These are phyloP conservation scores for Phytopythium cucurbitacearum DNA, from an alignment of 352 stramenopile species.

Conservation along the genomic window DNA sequence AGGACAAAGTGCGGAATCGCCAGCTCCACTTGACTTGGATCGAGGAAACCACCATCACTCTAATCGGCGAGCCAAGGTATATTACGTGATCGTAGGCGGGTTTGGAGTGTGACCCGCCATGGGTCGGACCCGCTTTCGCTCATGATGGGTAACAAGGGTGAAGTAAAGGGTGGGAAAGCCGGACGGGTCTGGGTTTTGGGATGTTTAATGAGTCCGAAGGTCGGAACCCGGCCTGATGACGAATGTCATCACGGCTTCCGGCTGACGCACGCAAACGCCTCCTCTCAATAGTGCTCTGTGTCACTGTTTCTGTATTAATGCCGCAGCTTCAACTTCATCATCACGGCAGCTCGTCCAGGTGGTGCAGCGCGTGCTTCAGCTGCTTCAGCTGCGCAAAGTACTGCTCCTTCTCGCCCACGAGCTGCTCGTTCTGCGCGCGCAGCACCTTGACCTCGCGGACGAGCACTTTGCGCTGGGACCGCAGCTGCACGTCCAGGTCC, in stretches of 20 bases:
- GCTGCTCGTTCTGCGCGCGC: conserved; percentile 59
- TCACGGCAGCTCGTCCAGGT: conserved; percentile 54
- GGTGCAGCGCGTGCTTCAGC: conserved; percentile 65
- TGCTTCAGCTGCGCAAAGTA: conserved; percentile 78
- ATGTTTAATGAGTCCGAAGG: no score
- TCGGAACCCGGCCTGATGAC: neutral
- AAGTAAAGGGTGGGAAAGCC: no score
- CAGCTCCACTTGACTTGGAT: no score
- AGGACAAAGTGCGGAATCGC: neutral
- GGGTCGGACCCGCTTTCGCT: no score
- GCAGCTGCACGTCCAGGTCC: conserved; percentile 63
- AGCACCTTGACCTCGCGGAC: conserved; percentile 78
- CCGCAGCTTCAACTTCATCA: neutral
- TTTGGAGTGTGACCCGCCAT: no score
- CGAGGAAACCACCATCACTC: neutral
- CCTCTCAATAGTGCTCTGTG: no score
- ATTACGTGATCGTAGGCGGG: neutral
- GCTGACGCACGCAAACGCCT: neutral
- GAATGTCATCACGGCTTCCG: neutral
- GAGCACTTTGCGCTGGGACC: conserved; percentile 74
- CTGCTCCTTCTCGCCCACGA: conserved; percentile 55
- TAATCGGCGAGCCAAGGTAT: neutral
- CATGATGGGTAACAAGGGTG: no score
- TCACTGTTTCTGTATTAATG: conserved; percentile 11
- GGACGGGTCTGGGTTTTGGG: no score